Evolutionary conservation across 805 yeast genomes (phyloP), one percentile per base, ranked within the genome.

Genomic region (Teunomyces barrocoloradensis): DNA sequence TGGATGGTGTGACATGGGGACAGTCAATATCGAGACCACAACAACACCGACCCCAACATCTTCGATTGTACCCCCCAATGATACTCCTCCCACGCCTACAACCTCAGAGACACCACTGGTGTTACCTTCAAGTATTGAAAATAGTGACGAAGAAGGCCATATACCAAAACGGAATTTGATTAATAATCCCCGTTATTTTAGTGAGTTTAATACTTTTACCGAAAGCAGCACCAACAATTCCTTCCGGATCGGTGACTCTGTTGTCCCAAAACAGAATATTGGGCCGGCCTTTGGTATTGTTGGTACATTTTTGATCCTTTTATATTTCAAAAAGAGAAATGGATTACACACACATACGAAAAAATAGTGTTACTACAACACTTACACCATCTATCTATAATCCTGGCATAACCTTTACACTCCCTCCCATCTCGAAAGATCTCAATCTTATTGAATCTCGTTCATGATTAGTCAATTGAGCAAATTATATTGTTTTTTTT

Each of bases 1-100:
- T 50, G 83, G 80, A 25, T 85, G 89, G 89, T 85, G 89, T 59
- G 82, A 77, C 42, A 55, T 61, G 25, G 84, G 83, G 3, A 57
- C 66, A 42, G 64, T 71, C 11, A 49, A 65, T 4, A 61, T 71
- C 12, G 52, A 50, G 21, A 48, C 59, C 3, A 30, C 55, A 18
- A 20, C 48, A 4, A 27, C 47, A 6, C 21, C 41, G 3, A 37
- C 30, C 10, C 46, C 54, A 3, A 9, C 45, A 6, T 23, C 53
- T 3, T 27, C 46, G 3, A 33, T 48, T 10, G 15, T 49, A 9
- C 34, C 52, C 20, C 3, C 20, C 20, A 18, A 18, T 18, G 20
- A 18, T 17, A 12, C 17, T 5, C 40, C 49, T 6, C 30, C 52
- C 6, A 42, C 49, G 10, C 46, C 55, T 13, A 28, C 54, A 12